Conservation (phyloP, 208 protist genomes). For the Trypanosoma grayi region DNA sequence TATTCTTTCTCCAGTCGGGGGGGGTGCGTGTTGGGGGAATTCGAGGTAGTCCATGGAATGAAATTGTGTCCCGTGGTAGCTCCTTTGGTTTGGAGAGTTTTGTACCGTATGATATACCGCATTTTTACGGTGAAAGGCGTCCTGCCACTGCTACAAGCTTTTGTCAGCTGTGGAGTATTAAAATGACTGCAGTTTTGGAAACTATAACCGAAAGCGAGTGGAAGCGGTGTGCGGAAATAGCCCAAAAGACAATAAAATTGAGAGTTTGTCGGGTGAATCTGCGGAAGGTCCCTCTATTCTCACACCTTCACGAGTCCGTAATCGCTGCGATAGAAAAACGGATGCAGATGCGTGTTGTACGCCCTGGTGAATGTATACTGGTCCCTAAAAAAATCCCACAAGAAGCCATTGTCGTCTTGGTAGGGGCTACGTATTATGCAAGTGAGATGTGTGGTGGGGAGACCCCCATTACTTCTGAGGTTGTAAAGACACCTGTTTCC, state of each 20-base stretch:
- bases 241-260: constrained; percentile 20
- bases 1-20: constrained; percentile 63
- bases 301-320: constrained; percentile 25
- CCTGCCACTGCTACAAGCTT: constrained; percentile 33
- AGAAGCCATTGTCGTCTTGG: constrained; percentile 31
- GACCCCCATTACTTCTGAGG: not conserved
- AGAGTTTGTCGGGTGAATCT: constrained; percentile 13
- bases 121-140: constrained; percentile 27
- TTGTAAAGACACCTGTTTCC: not conserved
- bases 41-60: not conserved
- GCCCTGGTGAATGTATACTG: constrained; percentile 35
- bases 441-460: not conserved
- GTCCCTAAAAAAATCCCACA: constrained; percentile 17
- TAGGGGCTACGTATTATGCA: constrained; percentile 20
- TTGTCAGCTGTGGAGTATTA: constrained; percentile 59
- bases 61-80: constrained; percentile 11
- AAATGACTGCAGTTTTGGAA: constrained; percentile 20
- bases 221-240: constrained; percentile 29
- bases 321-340: constrained; percentile 29
- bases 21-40: constrained; percentile 16
- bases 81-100: constrained; percentile 54
- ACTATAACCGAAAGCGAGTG: constrained; percentile 31
- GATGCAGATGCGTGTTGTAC: constrained; percentile 37
- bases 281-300: constrained; percentile 39
- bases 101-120: constrained; percentile 33